A percentile compares a stretch with the other conserved stretches of the same genome.
Conservation (phyloP, 2,329 filamentous ascomycete species). For the Claviceps paspali region DNA sequence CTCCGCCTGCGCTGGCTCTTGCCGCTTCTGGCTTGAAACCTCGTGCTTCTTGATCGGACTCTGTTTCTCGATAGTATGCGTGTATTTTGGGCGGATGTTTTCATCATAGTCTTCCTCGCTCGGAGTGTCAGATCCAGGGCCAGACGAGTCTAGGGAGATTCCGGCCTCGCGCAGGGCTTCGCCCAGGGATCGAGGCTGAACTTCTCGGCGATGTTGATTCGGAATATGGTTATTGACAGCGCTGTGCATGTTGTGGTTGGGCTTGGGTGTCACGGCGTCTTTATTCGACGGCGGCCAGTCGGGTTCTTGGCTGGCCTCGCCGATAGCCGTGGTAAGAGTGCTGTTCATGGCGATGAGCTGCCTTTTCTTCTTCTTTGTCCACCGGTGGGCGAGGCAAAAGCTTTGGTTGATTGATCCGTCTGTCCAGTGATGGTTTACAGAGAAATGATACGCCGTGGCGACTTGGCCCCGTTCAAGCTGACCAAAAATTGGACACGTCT, state of each 20-base stretch:
- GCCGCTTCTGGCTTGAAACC: background rate
- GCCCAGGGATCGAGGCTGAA: conserved; percentile 12
- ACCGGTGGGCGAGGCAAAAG: background rate
- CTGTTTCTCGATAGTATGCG: conserved; percentile 4
- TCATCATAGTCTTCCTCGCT: conserved; percentile 33
- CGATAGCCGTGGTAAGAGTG: background rate
- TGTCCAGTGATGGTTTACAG: too few relatives aligned
- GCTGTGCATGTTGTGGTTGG: background rate
- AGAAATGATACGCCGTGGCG: too few relatives aligned
- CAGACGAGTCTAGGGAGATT: conserved; percentile 9
- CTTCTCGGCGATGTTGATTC: background rate
- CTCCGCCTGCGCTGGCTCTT: background rate
- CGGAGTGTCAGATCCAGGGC: conserved; percentile 22
- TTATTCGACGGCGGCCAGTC: background rate
- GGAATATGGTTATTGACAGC: background rate
- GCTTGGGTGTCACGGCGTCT: background rate
- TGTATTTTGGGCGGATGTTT: conserved; percentile 15
- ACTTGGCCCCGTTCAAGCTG: too few relatives aligned
- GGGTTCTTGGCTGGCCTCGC: background rate
- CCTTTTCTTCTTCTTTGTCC: background rate
- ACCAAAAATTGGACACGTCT: background rate
- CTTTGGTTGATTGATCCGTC: background rate
- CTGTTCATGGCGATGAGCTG: background rate
- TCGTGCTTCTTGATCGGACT: background rate
- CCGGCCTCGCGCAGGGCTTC: conserved; percentile 14